Evolutionary conservation across 2,329 filamentous ascomycete species (phyloP), one percentile per base, ranked within the genome.

Genomic region (Colletotrichum tropicicola): DNA sequence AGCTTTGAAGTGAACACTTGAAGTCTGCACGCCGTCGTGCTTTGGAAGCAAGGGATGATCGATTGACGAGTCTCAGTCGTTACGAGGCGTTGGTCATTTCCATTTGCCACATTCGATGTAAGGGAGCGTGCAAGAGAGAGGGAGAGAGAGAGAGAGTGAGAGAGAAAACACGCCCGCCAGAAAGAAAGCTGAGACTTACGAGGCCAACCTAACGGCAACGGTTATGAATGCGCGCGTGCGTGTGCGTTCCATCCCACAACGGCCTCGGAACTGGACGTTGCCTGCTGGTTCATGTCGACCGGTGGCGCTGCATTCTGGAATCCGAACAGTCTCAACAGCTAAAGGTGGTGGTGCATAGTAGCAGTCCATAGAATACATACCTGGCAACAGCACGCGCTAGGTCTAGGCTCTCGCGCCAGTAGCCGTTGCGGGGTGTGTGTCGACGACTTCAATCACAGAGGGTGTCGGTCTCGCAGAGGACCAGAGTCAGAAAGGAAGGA

Each of bases 121-220:
- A n/a, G n/a, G n/a, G n/a, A n/a, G n/a, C n/a, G n/a, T n/a, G n/a
- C n/a, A n/a, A n/a, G n/a, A n/a, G n/a, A n/a, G n/a, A n/a, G n/a
- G n/a, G n/a, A n/a, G n/a, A n/a, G n/a, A n/a, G n/a, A n/a, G n/a
- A n/a, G n/a, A n/a, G n/a, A 61, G 32, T 41, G 39, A 19, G 28
- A 19, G 60, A 64, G 60, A 47, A 64, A 64, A 59, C 60, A 64
- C 60, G 57, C 60, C 60, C 55, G 39, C 25, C 19, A 30, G 43
- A 21, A 64, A 64, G 60, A 52, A 64, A 64, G 47, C 39, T 48
- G 47, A 59, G 55, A 64, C 60, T 53, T 59, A 47, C 60, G 45
- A 65, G 45, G 32, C 41, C 47, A 59, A 64, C n/a, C 59, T 15
- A 35, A 35, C 12, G 10, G 9, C 12, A 30, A n/a, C 4, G 32